phyloP scores from a whole-genome alignment of 2,329 filamentous ascomycete genomes.

The Curvularia lunata region DNA sequence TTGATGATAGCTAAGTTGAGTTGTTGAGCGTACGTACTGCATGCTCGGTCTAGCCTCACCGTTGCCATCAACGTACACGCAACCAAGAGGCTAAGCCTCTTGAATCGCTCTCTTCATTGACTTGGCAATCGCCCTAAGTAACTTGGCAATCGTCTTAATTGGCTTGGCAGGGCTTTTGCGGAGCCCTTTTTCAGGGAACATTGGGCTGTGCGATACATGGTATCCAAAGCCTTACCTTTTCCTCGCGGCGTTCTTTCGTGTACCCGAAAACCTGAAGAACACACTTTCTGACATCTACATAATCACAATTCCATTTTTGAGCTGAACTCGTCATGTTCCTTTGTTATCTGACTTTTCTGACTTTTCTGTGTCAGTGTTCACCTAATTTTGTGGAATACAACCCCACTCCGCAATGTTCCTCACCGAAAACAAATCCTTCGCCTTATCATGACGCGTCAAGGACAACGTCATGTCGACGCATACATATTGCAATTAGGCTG shows the following conservation, averaged over 20 bases:
- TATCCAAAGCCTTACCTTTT: neutral
- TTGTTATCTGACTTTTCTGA: too few relatives aligned
- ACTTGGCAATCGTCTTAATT: too few relatives aligned
- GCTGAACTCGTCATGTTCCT: too few relatives aligned
- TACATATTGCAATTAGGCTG: neutral
- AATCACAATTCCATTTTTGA: too few relatives aligned
- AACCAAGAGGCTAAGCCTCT: slow-evolving; percentile 1
- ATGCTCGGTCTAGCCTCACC: neutral
- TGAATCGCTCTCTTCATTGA: neutral
- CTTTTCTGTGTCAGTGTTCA: too few relatives aligned
- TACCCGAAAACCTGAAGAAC: too few relatives aligned
- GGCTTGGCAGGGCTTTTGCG: neutral
- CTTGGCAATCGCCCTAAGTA: neutral
- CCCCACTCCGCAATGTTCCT: neutral
- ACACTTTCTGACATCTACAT: too few relatives aligned
- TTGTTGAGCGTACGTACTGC: neutral
- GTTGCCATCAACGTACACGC: neutral
- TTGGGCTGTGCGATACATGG: too few relatives aligned
- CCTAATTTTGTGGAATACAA: too few relatives aligned
- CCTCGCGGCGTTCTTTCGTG: neutral
- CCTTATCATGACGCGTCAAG: neutral
- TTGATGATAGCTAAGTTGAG: neutral
- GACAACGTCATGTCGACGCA: neutral
- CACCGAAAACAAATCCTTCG: neutral
- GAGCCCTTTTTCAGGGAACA: too few relatives aligned